Conservation (phyloP, 768 basidiomycete species). For the Tulasnella sp. region DNA sequence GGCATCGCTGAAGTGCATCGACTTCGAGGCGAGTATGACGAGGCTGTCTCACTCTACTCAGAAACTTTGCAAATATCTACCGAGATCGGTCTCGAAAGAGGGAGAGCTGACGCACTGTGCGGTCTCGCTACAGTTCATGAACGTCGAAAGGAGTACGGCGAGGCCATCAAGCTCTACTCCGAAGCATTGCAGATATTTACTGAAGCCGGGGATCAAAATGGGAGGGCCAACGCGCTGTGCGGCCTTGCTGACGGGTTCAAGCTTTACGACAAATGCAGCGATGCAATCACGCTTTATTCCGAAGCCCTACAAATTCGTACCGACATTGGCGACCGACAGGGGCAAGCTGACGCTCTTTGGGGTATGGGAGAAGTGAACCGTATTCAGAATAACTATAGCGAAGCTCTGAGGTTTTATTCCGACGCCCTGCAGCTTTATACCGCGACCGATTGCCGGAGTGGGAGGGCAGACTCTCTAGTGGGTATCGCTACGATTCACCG, state of each 20-base stretch:
- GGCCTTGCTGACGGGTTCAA: not conserved
- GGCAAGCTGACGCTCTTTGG: not conserved
- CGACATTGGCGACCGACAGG: not conserved
- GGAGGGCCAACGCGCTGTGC: not conserved
- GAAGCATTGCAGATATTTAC: not conserved
- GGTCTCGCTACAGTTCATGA: not conserved
- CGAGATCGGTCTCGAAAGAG: not conserved
- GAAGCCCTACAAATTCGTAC: not conserved
- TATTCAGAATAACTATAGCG: not conserved
- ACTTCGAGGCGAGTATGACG: not conserved
- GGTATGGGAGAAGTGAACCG: not conserved
- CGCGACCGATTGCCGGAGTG: not conserved
- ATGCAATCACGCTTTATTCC: not conserved
- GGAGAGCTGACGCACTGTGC: not conserved
- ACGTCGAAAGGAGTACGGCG: not conserved
- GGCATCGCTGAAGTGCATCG: not conserved
- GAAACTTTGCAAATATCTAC: not conserved
- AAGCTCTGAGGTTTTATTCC: not conserved
- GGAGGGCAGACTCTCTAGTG: not conserved
- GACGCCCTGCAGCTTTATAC: not conserved
- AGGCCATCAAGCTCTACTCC: not conserved
- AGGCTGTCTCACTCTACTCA: not conserved
- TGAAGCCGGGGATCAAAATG: not conserved
- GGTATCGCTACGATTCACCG: not conserved
- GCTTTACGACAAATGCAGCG: not conserved